A percentile compares a stretch with the other conserved stretches of the same genome.
phyloP scores from a whole-genome alignment of 352 stramenopile genomes.

The Pythium diclinum region DNA sequence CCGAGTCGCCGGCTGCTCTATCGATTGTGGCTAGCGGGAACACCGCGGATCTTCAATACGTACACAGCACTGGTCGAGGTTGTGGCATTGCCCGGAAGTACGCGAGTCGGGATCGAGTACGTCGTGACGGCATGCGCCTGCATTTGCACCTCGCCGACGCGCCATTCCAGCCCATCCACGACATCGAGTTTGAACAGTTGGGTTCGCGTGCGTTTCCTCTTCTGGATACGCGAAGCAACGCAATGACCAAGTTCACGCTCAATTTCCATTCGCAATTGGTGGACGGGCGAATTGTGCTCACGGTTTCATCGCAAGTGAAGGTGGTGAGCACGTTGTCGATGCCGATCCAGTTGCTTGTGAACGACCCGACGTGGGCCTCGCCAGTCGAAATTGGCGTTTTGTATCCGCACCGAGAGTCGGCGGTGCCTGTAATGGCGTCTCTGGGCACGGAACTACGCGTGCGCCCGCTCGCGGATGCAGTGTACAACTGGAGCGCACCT shows the following conservation, averaged over 20 bases:
- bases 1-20: not conserved
- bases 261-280: constrained; percentile 68
- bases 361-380: constrained; percentile 70
- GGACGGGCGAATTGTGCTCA: constrained; percentile 73
- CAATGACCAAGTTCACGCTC: constrained; percentile 53
- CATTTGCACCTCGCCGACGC: constrained; percentile 59
- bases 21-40: constrained; percentile 41
- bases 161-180: constrained; percentile 67
- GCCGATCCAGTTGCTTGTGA: constrained; percentile 72
- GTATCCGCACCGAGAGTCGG: constrained; percentile 51
- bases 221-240: constrained; percentile 39
- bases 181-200: constrained; percentile 80
- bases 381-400: constrained; percentile 73
- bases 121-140: constrained; percentile 48
- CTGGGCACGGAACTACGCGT: constrained; percentile 68
- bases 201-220: constrained; percentile 63
- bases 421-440: constrained; percentile 66
- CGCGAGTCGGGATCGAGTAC: constrained; percentile 44
- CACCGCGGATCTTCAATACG: constrained; percentile 62
- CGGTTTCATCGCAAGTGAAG: constrained; percentile 79
- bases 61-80: constrained; percentile 53
- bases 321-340: constrained; percentile 66
- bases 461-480: constrained; percentile 39
- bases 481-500: constrained; percentile 68
- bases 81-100: constrained; percentile 73